Base-by-base conservation (phyloP, 148 eudicot species). In the Vaccinium darrowii region DNA sequence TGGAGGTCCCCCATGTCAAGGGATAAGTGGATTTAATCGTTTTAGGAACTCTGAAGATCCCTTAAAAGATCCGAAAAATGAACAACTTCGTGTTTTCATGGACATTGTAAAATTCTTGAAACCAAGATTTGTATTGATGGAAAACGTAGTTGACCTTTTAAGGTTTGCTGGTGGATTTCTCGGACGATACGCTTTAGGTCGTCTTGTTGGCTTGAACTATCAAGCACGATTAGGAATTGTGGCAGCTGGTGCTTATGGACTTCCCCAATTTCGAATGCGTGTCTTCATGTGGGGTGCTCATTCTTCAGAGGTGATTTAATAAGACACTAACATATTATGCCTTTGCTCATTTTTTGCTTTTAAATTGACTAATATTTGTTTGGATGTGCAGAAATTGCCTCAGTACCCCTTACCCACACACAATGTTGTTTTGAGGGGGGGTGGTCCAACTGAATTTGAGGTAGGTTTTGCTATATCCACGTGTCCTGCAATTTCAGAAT, bases 1-100 rank as follows among this genome's bases (percentile, higher is more conserved):
- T 83, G 98, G 98, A 1, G 98, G 98, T 1, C 98, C 98, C 19
- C 98, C 98, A 12, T 95, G 98, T 81, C 98, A 95, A 84, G 98
- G 98, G 8, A 88, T 95, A 6, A 95, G 98, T 51, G 98, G 98
- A 3, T 95, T 92, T 79, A 95, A 95, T 43, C 91, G 98, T 0
- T 95, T 92, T 50, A 83, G 98, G 47, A 88, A 92, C 50, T 65
- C 53, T 3, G 86, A 90, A 0, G 87, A 88, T 7, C 98, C 98
- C 5, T 87, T 95, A 27, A 83, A 82, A 14, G 98, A 93, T 77
- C 67, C 79, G 0, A 91, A 92, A 83, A 95, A 95, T 27, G 67
- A 82, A 63, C 98, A 95, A 50, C 91, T 95, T 3, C 5, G 80
- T 6, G 93, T 94, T 19, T 95, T 81, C 69, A 95, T 95, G 98